Evolutionary conservation across 805 yeast genomes (phyloP).

Genomic region (Wickerhamiella occidentalis): DNA sequence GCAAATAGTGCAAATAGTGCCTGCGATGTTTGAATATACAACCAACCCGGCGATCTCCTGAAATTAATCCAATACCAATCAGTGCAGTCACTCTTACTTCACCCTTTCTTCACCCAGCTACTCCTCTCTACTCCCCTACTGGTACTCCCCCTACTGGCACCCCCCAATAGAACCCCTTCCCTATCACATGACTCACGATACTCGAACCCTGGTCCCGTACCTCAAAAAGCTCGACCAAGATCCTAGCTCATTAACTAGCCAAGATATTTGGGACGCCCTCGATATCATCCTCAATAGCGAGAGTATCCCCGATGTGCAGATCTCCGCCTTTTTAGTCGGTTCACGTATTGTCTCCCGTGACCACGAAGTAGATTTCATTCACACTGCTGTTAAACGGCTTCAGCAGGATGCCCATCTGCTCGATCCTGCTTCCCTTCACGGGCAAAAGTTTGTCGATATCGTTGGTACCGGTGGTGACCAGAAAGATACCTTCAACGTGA

Average conservation of each 20-base stretch:
- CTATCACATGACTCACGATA: not conserved
- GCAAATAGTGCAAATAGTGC: too few relatives aligned
- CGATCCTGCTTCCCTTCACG: conserved; percentile 14
- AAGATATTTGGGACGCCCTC: conserved; percentile 55
- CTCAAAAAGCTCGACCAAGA: conserved; percentile 49
- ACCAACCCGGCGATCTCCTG: too few relatives aligned
- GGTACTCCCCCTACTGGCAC: not conserved
- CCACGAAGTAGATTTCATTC: conserved; percentile 66
- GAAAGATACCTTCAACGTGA: conserved; percentile 90
- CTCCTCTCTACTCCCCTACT: not conserved
- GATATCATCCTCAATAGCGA: conserved; percentile 30
- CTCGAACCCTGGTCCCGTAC: conserved; percentile 36
- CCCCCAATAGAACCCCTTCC: too few relatives aligned
- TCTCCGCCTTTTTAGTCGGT: conserved; percentile 67
- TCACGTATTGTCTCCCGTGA: conserved; percentile 65
- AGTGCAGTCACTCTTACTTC: too few relatives aligned
- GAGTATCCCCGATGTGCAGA: conserved; percentile 53
- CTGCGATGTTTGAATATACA: too few relatives aligned
- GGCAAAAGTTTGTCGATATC: conserved; percentile 59
- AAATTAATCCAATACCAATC: too few relatives aligned
- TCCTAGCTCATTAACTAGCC: conserved; percentile 52
- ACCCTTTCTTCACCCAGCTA: too few relatives aligned
- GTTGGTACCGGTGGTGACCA: conserved; percentile 99
- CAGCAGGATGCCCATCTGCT: conserved; percentile 35
- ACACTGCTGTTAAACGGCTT: conserved; percentile 72